A percentile compares a stretch with the other conserved stretches of the same genome.
Conservation (phyloP, 768 basidiomycete genomes). For the Tricholoma furcatifolium region DNA sequence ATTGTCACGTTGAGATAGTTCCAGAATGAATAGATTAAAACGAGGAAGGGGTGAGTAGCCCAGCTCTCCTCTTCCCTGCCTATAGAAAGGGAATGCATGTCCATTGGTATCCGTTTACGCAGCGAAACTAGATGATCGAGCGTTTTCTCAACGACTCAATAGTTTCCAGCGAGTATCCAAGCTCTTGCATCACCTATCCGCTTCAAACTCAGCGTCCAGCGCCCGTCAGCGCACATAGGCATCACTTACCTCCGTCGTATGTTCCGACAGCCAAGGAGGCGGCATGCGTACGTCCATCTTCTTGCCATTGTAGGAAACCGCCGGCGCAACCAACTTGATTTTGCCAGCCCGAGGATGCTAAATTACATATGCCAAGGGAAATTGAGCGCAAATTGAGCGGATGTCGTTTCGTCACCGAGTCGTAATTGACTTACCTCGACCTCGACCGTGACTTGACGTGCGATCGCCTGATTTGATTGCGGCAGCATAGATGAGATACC, state of each 20-base stretch:
- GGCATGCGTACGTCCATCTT: constrained; percentile 71
- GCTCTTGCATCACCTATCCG: constrained; percentile 34
- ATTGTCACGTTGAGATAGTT: no score
- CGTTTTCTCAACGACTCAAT: constrained; percentile 17
- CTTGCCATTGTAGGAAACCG: constrained; percentile 79
- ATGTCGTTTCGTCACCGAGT: constrained; percentile 26
- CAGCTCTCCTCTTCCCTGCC: no score
- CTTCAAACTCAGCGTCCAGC: not conserved
- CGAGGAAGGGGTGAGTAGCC: no score
- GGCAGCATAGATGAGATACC: constrained; percentile 3
- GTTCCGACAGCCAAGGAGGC: constrained; percentile 88
- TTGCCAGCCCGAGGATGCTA: constrained; percentile 75
- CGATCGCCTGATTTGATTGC: constrained; percentile 53
- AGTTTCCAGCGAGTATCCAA: constrained; percentile 20
- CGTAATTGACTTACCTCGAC: constrained; percentile 58
- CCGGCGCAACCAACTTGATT: constrained; percentile 78
- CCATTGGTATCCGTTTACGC: no score
- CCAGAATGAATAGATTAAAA: constrained; percentile 16
- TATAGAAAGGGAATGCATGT: not conserved
- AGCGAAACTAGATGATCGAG: constrained; percentile 13
- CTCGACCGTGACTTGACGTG: constrained; percentile 72
- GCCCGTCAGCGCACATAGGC: not conserved
- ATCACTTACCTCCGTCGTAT: constrained; percentile 66
- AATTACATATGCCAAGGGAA: constrained; percentile 14
- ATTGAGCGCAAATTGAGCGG: constrained; percentile 10